phyloP scores from a whole-genome alignment of 805 yeast genomes.

The Millerozyma miso region DNA sequence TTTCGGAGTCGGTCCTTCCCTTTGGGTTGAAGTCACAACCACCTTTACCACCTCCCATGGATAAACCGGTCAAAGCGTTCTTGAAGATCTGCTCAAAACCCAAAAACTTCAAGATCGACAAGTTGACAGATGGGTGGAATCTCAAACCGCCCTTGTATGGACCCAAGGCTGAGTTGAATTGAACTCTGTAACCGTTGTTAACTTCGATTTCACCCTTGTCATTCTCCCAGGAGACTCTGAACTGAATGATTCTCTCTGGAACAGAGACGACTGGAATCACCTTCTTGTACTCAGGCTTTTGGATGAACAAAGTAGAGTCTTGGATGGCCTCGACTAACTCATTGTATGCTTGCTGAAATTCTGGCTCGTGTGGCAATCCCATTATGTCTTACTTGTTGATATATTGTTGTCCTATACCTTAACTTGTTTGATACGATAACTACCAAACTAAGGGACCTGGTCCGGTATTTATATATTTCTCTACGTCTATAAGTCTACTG shows the following conservation, averaged over 20 bases:
- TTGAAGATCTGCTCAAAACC: conserved; percentile 99
- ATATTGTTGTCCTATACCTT: background rate
- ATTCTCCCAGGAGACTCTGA: conserved; percentile 98
- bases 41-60: conserved; percentile 99
- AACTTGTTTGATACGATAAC: background rate
- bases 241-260: conserved; percentile 94
- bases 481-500: background rate
- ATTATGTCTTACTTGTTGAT: conserved; percentile 27
- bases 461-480: background rate
- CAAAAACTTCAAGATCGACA: conserved; percentile 90
- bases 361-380: conserved; percentile 93
- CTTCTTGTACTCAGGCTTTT: conserved; percentile 86
- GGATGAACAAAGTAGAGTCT: conserved; percentile 84
- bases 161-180: conserved; percentile 96
- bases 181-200: conserved; percentile 97
- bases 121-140: conserved; percentile 95
- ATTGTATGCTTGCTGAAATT: conserved; percentile 97
- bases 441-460: background rate
- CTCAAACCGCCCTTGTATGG: conserved; percentile 99
- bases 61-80: conserved; percentile 94
- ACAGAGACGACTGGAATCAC: conserved; percentile 86
- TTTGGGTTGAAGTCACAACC: conserved; percentile 98
- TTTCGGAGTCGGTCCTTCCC: conserved; percentile 88
- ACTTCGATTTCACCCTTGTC: conserved; percentile 89
- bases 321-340: conserved; percentile 85